A percentile compares a stretch with the other conserved stretches of the same genome.
These are phyloP conservation scores for Ceratocystis diversiconidia DNA, from an alignment of 2,329 filamentous ascomycete species.

Conservation along the genomic window DNA sequence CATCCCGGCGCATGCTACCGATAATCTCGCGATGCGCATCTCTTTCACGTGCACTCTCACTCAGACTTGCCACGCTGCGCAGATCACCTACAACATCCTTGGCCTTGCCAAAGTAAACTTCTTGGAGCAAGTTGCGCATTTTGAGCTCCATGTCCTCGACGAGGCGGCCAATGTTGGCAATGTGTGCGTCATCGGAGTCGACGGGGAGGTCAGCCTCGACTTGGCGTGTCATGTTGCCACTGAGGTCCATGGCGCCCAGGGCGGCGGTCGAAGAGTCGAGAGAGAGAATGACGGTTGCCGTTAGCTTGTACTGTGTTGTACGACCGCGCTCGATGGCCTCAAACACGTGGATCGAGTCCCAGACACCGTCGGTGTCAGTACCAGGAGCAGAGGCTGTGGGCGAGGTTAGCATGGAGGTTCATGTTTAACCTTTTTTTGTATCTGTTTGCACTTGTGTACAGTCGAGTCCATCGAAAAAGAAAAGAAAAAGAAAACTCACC, in stretches of 20 bases:
- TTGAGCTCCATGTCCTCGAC: conserved; percentile 99
- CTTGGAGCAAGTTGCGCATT: conserved; percentile 95
- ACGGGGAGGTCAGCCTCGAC: conserved; percentile 83
- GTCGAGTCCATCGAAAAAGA: background rate
- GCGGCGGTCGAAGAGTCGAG: conserved; percentile 45
- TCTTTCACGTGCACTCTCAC: conserved; percentile 68
- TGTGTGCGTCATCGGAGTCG: conserved; percentile 81
- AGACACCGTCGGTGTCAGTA: conserved; percentile 60
- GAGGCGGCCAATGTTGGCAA: conserved; percentile 83
- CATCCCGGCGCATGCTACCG: conserved; percentile 35
- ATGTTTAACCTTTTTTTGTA: no score
- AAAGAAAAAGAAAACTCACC: conserved; percentile 35
- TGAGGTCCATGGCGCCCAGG: conserved; percentile 78
- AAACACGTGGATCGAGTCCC: conserved; percentile 98
- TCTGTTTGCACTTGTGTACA: background rate
- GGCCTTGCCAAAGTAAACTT: conserved; percentile 98
- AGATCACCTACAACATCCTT: conserved; percentile 96
- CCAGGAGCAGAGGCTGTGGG: conserved; percentile 49
- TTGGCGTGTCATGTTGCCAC: conserved; percentile 95
- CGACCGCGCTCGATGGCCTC: conserved; percentile 88
- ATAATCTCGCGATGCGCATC: conserved; percentile 85
- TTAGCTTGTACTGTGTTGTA: conserved; percentile 92
- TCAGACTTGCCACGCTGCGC: conserved; percentile 71
- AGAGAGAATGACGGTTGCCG: conserved; percentile 87
- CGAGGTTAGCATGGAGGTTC: background rate